Evolutionary conservation across 2,329 filamentous ascomycete species (phyloP).

Genomic region (Microcyclospora pomicola): DNA sequence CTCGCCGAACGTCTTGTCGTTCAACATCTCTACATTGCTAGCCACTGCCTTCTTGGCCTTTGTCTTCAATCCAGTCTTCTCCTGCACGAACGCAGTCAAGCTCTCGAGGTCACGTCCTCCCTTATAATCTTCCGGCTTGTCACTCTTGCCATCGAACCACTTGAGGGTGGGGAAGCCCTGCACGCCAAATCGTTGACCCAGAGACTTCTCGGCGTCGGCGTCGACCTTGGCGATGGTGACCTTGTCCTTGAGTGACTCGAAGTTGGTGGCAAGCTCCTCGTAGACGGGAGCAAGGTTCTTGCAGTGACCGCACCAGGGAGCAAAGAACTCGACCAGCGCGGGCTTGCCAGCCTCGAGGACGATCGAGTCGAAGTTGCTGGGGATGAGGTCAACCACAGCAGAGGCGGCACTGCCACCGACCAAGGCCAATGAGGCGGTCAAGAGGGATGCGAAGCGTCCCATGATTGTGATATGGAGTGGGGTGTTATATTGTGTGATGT

Average conservation of each 20-base stretch:
- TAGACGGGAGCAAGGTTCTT: slow-evolving; percentile 91
- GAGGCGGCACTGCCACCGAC: slow-evolving; percentile 52
- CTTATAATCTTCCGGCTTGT: slow-evolving; percentile 71
- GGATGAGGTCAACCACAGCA: slow-evolving; percentile 78
- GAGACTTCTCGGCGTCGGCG: slow-evolving; percentile 70
- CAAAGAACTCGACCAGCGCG: slow-evolving; percentile 94
- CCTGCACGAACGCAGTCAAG: slow-evolving; percentile 62
- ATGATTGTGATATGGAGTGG: slow-evolving; percentile 19
- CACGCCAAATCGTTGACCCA: slow-evolving; percentile 77
- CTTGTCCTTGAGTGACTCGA: slow-evolving; percentile 58
- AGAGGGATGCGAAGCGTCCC: slow-evolving; percentile 32
- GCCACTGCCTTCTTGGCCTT: slow-evolving; percentile 57
- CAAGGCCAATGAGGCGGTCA: slow-evolving; percentile 33
- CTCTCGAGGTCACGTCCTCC: slow-evolving; percentile 80
- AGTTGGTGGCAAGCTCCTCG: slow-evolving; percentile 70
- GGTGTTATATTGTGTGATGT: neutral
- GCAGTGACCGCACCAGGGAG: slow-evolving; percentile 98
- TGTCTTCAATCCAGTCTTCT: slow-evolving; percentile 74
- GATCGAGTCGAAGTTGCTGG: slow-evolving; percentile 80
- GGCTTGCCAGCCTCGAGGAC: slow-evolving; percentile 88
- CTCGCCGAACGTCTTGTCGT: slow-evolving; percentile 63
- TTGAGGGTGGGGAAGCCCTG: slow-evolving; percentile 96
- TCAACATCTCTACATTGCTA: slow-evolving; percentile 67
- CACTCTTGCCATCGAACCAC: slow-evolving; percentile 92
- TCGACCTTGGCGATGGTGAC: slow-evolving; percentile 92